These are phyloP conservation scores for Xylaria arbuscula DNA, from an alignment of 2,329 filamentous ascomycete genomes.

Conservation along the genomic window DNA sequence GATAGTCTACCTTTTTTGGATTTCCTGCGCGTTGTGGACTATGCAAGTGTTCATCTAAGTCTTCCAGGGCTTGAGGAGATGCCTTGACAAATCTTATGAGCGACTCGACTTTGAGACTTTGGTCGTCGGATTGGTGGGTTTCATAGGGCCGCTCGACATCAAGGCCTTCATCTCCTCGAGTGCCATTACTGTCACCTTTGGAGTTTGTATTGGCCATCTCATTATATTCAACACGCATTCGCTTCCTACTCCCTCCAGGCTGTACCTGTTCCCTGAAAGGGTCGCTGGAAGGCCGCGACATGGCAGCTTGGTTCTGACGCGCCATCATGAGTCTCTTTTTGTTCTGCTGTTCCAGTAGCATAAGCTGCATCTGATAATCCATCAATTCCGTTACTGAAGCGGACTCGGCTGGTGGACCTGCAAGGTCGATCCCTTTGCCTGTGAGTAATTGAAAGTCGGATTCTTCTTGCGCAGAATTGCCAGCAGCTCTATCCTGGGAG, in stretches of 20 bases:
- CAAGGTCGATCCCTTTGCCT: background rate
- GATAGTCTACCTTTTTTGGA: background rate
- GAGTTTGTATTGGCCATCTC: background rate
- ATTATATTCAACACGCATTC: background rate
- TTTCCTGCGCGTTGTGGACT: too few relatives aligned
- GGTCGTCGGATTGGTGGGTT: too few relatives aligned
- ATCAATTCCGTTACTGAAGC: slow-evolving; percentile 77
- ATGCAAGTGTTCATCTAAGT: too few relatives aligned
- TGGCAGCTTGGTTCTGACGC: background rate
- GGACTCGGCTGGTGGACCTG: background rate
- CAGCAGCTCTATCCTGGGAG: slow-evolving; percentile 2
- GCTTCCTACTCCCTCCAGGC: background rate
- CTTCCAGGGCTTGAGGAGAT: too few relatives aligned
- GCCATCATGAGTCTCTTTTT: slow-evolving; percentile 88
- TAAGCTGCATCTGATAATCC: slow-evolving; percentile 90
- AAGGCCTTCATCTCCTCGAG: background rate
- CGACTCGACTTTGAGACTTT: too few relatives aligned
- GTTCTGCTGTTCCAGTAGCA: slow-evolving; percentile 87
- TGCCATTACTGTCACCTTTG: background rate
- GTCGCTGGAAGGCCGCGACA: background rate
- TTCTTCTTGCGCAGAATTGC: background rate
- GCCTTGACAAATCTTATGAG: too few relatives aligned
- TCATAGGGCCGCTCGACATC: background rate
- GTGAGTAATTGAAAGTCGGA: background rate
- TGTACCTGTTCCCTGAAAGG: background rate